phyloP scores from a whole-genome alignment of 148 eudicot species.

The Chenopodium formosanum region DNA sequence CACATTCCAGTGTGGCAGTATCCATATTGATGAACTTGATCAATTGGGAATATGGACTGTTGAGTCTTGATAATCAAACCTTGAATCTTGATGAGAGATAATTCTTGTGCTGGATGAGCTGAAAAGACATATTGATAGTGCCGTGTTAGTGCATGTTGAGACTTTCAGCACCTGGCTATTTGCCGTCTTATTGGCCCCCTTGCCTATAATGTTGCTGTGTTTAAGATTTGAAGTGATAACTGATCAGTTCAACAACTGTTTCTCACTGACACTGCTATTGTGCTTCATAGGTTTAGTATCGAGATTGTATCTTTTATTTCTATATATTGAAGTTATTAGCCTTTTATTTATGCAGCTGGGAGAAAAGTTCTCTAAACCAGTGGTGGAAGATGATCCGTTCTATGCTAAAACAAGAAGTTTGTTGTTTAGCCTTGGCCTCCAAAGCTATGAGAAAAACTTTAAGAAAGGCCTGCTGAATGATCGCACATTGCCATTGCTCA shows the following conservation, averaged over 20 bases:
- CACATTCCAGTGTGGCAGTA: background rate
- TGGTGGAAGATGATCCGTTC: constrained; percentile 50
- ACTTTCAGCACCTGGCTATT: background rate
- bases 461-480: constrained; percentile 85
- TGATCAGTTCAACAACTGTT: background rate
- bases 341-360: constrained; percentile 56
- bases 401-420: constrained; percentile 66
- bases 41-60: background rate
- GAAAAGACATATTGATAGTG: background rate
- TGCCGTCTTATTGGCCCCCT: background rate
- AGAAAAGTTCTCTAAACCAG: constrained; percentile 69
- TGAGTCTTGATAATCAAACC: background rate
- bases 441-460: constrained; percentile 84
- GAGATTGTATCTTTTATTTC: background rate
- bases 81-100: background rate
- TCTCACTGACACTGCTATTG: background rate
- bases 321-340: background rate
- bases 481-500: constrained; percentile 74
- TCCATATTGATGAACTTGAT: background rate
- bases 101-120: background rate
- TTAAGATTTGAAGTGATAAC: background rate
- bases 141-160: background rate
- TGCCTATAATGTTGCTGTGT: background rate
- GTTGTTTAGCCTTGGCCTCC: constrained; percentile 75
- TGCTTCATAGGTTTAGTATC: background rate